Conservation (phyloP, 169 alveolate species). For the Eimeria sp. region DNA sequence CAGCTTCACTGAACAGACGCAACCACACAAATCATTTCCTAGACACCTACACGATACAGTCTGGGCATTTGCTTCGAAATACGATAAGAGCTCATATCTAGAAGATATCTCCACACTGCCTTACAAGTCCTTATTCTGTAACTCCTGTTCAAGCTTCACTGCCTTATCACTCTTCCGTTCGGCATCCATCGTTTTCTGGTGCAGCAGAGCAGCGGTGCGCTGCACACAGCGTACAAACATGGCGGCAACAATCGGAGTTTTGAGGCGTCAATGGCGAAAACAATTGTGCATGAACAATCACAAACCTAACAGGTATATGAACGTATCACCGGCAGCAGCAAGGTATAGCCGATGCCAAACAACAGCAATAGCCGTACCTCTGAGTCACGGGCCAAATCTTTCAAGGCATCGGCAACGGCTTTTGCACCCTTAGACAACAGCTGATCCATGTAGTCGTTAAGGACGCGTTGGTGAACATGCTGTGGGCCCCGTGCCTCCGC, state of each 20-base stretch:
- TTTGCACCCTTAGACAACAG: conserved; percentile 76
- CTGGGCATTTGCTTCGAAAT: neutral
- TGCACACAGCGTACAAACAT: neutral
- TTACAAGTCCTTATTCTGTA: conserved; percentile 74
- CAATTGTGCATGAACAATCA: neutral
- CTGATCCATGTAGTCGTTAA: conserved; percentile 65
- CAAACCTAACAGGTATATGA: neutral
- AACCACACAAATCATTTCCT: neutral
- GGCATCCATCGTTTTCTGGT: conserved; percentile 76
- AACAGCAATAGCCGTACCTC: conserved; percentile 15
- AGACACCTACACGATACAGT: neutral
- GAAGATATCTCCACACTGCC: neutral
- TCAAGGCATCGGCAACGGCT: conserved; percentile 57
- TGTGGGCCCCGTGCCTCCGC: conserved; percentile 78
- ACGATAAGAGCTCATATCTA: neutral
- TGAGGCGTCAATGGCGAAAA: neutral
- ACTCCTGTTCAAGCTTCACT: conserved; percentile 69
- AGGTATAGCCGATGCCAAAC: neutral
- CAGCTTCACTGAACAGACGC: conserved; percentile 55
- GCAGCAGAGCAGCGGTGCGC: conserved; percentile 66
- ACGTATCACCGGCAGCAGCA: neutral
- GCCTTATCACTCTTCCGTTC: conserved; percentile 67
- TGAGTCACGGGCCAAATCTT: conserved; percentile 66
- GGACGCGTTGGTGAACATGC: conserved; percentile 68
- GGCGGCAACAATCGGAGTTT: neutral